Conservation (phyloP, 306 rosid genomes). For the Lablab purpureus region DNA sequence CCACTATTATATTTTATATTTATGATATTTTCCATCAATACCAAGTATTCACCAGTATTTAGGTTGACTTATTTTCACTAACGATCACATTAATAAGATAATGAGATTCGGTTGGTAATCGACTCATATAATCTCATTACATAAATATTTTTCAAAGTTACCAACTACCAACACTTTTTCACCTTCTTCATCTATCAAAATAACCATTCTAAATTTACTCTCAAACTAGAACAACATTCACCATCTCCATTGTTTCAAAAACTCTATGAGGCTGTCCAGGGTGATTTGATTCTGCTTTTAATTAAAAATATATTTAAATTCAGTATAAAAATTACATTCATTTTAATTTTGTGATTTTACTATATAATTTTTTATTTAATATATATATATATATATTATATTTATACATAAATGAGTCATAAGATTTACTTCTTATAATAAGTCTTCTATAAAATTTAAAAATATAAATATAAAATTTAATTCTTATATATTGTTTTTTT, state of each 20-base stretch:
- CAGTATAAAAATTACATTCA: too few relatives aligned
- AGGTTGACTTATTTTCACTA: background rate
- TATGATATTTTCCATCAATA: conserved; percentile 6
- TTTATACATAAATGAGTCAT: too few relatives aligned
- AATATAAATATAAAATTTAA: too few relatives aligned
- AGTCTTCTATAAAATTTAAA: too few relatives aligned
- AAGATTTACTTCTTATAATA: too few relatives aligned
- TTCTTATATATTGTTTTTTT: too few relatives aligned
- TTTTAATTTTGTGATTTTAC: too few relatives aligned
- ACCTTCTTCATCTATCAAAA: background rate
- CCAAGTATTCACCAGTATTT: background rate
- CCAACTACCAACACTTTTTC: background rate
- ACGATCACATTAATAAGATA: background rate
- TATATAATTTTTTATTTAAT: too few relatives aligned
- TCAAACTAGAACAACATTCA: background rate
- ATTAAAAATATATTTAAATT: too few relatives aligned
- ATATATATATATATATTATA: too few relatives aligned
- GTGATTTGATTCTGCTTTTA: too few relatives aligned
- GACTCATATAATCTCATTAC: background rate
- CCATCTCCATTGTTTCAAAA: background rate
- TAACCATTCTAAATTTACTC: background rate
- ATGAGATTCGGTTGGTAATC: background rate
- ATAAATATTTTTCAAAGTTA: background rate
- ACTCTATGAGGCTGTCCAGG: too few relatives aligned
- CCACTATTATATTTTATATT: background rate